Evolutionary conservation across 2,329 filamentous ascomycete species (phyloP), one percentile per base, ranked within the genome.

Genomic region (Alternaria rosae): DNA sequence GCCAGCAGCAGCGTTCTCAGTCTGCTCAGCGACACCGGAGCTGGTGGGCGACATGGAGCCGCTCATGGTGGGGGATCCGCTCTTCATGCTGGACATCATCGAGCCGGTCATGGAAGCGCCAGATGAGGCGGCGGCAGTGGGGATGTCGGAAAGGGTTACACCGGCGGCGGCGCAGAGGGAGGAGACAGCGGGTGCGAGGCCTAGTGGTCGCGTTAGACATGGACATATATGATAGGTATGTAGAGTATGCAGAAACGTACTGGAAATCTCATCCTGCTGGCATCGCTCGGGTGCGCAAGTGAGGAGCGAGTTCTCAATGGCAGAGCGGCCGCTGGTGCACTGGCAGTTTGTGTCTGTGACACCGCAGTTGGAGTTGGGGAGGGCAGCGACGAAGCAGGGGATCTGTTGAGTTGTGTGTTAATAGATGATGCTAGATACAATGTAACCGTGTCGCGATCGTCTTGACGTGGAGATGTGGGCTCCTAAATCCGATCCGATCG

Each of bases 281-380:
- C 82, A 84, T 44, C 68, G 68, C 30, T 61, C 58, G 30, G 78
- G 78, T 17, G 82, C 67, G 67, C 82, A 84, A 3, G 65, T 63
- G 4, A 77, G 71, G 82, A 79, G 85, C 56, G 76, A 68, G 13
- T 72, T 65, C 28, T 70, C 70, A 66, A 84, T 79, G 32, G 66
- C 70, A 21, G 73, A 61, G 15, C 70, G 70, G 41, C 79, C 79
- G 9, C 76, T 80, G 4, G 79, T 85, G 79, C 86, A 87, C 70
- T 85, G 84, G 81, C 86, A 88, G 53, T 71, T 75, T 44, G 78
- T 71, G 74, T 88, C 85, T 45, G 76, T 79, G 59, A 81, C 61
- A 13, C 61, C 66, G 74, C 86, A 88, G 70, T 82, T 81, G 20
- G 82, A 82, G n/a, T 76, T 73, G 17, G 76, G 73, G 70, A 86